These are phyloP conservation scores for Clavispora fructus DNA, from an alignment of 805 yeast species.

Conservation along the genomic window DNA sequence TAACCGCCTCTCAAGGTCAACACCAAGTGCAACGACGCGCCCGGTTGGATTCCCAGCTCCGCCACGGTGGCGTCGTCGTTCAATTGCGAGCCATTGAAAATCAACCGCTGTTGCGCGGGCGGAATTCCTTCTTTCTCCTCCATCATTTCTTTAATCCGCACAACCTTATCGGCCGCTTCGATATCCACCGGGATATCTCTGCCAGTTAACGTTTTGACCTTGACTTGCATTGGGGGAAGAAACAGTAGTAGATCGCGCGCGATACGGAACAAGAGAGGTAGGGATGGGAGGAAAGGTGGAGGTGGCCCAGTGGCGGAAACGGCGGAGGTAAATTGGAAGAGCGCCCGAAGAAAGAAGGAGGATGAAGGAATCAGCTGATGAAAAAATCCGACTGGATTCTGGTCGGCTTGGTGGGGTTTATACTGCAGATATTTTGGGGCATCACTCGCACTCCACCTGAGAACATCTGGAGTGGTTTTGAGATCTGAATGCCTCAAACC, in stretches of 20 bases:
- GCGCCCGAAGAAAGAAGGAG: too few relatives aligned
- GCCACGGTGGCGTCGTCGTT: conserved; percentile 74
- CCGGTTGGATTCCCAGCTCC: conserved; percentile 73
- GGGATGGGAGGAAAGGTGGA: too few relatives aligned
- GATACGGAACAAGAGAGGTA: too few relatives aligned
- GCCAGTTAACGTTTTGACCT: conserved; percentile 76
- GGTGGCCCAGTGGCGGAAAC: too few relatives aligned
- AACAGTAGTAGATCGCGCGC: background rate
- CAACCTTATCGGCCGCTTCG: conserved; percentile 61
- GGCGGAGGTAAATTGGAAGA: too few relatives aligned
- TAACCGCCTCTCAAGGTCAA: conserved; percentile 88
- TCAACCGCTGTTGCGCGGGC: conserved; percentile 89
- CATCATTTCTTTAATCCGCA: conserved; percentile 79
- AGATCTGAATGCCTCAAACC: too few relatives aligned
- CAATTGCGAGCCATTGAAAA: conserved; percentile 88
- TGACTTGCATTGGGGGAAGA: conserved; percentile 47
- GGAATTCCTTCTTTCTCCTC: conserved; percentile 98
- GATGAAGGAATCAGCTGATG: too few relatives aligned
- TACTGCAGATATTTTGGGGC: too few relatives aligned
- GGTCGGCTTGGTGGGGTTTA: too few relatives aligned
- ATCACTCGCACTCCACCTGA: too few relatives aligned
- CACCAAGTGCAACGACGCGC: conserved; percentile 84
- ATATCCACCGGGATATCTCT: conserved; percentile 76
- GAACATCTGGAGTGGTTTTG: too few relatives aligned
- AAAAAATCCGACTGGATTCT: too few relatives aligned